Conservation (phyloP, 768 basidiomycete species). For the Tylopilus vinaceipallidus region DNA sequence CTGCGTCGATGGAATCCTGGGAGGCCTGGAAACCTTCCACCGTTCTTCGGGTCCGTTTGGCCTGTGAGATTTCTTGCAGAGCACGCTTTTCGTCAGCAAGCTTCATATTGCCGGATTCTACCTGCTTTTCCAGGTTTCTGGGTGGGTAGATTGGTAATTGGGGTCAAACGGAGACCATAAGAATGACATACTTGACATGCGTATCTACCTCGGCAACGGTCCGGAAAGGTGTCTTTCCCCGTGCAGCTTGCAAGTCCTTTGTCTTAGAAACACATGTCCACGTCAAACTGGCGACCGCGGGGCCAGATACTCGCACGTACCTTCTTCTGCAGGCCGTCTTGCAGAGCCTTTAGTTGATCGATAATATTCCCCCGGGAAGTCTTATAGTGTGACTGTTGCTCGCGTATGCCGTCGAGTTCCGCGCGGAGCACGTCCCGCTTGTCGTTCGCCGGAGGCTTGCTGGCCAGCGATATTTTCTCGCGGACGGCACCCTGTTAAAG, state of each 20-base stretch:
- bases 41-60: slow-evolving; percentile 65
- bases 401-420: slow-evolving; percentile 78
- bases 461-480: slow-evolving; percentile 69
- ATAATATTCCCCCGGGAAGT: slow-evolving; percentile 61
- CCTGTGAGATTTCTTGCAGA: slow-evolving; percentile 79
- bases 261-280: slow-evolving; percentile 45
- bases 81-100: slow-evolving; percentile 95
- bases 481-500: slow-evolving; percentile 57
- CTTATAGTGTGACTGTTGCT: slow-evolving; percentile 78
- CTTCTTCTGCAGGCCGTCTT: slow-evolving; percentile 82
- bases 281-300: background rate
- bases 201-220: slow-evolving; percentile 83
- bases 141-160: slow-evolving; percentile 5
- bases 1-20: slow-evolving; percentile 78
- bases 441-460: slow-evolving; percentile 67
- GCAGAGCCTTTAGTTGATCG: slow-evolving; percentile 75
- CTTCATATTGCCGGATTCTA: slow-evolving; percentile 90
- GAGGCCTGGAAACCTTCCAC: slow-evolving; percentile 82
- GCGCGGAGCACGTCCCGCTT: slow-evolving; percentile 66
- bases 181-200: slow-evolving; percentile 68
- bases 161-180: background rate
- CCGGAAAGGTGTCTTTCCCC: slow-evolving; percentile 77
- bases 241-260: slow-evolving; percentile 82
- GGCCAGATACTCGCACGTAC: slow-evolving; percentile 34
- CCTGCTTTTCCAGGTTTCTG: slow-evolving; percentile 83